Conservation (phyloP, 2,329 filamentous ascomycete species). For the Myrmaecium sp. region DNA sequence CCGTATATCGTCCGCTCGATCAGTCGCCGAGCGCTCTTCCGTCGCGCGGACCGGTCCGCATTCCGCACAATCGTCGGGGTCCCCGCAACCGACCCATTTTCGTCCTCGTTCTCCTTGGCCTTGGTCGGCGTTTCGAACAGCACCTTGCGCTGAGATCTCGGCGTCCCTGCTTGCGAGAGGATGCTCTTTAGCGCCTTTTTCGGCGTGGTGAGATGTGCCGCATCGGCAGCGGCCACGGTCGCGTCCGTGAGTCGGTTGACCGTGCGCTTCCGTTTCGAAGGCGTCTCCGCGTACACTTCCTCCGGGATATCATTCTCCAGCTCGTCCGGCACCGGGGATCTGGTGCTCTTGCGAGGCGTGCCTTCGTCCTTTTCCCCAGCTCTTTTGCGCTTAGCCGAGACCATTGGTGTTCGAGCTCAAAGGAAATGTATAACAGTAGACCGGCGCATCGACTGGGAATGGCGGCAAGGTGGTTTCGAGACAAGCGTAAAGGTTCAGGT, state of each 20-base stretch:
- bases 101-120: slow-evolving; percentile 14
- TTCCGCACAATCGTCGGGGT: slow-evolving; percentile 52
- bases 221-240: slow-evolving; percentile 7
- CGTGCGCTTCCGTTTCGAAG: slow-evolving; percentile 15
- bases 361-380: too few relatives aligned
- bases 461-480: too few relatives aligned
- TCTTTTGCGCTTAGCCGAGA: too few relatives aligned
- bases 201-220: background rate
- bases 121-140: slow-evolving; percentile 29
- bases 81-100: slow-evolving; percentile 37
- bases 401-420: too few relatives aligned
- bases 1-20: slow-evolving; percentile 54
- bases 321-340: too few relatives aligned
- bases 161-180: slow-evolving; percentile 14
- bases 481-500: too few relatives aligned
- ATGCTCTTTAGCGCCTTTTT: background rate
- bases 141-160: slow-evolving; percentile 27
- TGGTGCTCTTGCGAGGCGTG: too few relatives aligned
- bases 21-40: slow-evolving; percentile 64
- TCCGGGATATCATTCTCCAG: too few relatives aligned
- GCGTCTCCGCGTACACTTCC: too few relatives aligned
- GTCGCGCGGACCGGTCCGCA: slow-evolving; percentile 69
- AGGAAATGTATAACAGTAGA: too few relatives aligned
- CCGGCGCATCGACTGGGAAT: too few relatives aligned
- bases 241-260: slow-evolving; percentile 7